Evolutionary conservation across 345 rosid genomes (phyloP), one percentile per base, ranked within the genome.

Genomic region (Populus ilicifolia): DNA sequence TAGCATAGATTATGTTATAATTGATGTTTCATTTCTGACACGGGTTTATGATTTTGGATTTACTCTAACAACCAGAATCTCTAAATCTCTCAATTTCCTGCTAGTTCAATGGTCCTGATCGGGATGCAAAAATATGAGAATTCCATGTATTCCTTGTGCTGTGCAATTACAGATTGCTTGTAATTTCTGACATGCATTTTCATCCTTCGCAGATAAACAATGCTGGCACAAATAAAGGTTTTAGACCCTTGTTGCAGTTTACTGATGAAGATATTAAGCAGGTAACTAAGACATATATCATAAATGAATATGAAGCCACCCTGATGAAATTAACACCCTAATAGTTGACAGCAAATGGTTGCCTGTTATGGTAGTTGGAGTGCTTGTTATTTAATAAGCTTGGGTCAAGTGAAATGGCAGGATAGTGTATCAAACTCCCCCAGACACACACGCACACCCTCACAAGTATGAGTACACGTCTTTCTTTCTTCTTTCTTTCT

Each of bases 151-250:
- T 63, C 16, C 30, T n/a, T 63, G 33, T 63, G 30, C 67, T 46
- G 17, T 14, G 18, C 52, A 46, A 46, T 12, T 43, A 2, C 46
- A 43, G 46, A 43, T 43, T 43, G 46, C 14, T 43, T 43, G 46
- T 43, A 43, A 43, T 10, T 43, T 43, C 46, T 43, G 14, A 43
- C 46, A 10, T 10, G 46, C 46, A 43, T 43, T 43, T 43, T 43
- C 46, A 43, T 43, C 46, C 12, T 43, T 33, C 73, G 43, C 89
- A 95, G 96, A 93, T 95, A 83, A 95, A 95, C 78, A 95, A 92
- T 75, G 97, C 97, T 46, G 99, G 98, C 82, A 89, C 93, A 23
- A 95, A 92, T 78, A 95, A 95, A 86, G 99, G 99, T 16, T 95
- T 95, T 67, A 90, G 95, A 82, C 99, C 98, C 1, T 46, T 93